Evolutionary conservation across 2,329 filamentous ascomycete species (phyloP), one percentile per base, ranked within the genome.

Genomic region (Acrodontium crateriforme): DNA sequence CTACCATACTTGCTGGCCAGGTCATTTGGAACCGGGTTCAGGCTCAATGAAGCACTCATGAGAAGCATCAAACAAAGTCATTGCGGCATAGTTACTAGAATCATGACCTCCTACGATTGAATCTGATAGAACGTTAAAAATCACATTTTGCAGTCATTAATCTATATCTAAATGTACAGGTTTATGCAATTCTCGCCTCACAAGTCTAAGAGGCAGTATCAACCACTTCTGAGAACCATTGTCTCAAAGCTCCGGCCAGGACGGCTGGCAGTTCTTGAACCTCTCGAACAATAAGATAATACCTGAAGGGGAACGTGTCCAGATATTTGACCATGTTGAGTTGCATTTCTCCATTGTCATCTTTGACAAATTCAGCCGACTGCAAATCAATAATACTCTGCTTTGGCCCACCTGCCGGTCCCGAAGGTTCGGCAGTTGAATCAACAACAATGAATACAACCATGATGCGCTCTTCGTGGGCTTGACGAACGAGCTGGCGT

Each of bases 391-490:
- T 58, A 36, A 98, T 91, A 44, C 74, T 79, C 30, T 50, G 44
- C 40, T 64, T 62, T 38, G 63, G 63, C 48, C 43, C 42, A 9
- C 34, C 41, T 53, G 54, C 39, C 32, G 16, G 28, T 10, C 16
- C 29, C 9, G 28, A 32, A 25, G 34, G 33, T 18, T 33, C 29
- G 15, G 37, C 36, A 3, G 50, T 49, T 24, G 71, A 65, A 60
- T 98, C 89, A 49, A 98, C 83, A 46, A 99, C 79, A 44, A 98
- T 82, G 53, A 98, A 99, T 5, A 98, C 87, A 38, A 95, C 75
- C 82, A 98, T 94, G 50, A 99, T 91, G 10, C 84, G 69, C 57
- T 94, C 82, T 54, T 94, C 85, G 47, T 84, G 74, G 1, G 89
- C 87, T 55, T 87, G 78, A 7, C 89, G 69, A 8, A 98, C 73